Base-by-base conservation (phyloP, 2,329 filamentous ascomycete genomes). In the Apiospora kogelbergensis region DNA sequence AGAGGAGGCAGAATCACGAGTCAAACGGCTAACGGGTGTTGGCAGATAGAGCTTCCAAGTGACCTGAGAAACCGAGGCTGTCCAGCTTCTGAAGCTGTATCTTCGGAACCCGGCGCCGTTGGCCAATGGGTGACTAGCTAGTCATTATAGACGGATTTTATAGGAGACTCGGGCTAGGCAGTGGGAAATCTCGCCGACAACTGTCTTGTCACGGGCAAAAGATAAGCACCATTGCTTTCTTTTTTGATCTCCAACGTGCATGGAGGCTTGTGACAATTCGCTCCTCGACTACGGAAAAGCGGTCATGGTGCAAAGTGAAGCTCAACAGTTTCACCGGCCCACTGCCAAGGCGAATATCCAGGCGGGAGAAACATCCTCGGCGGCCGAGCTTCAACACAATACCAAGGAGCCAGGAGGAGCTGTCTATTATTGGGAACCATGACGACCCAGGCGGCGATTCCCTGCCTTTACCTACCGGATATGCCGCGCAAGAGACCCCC, bases 321-420 rank as follows among this genome's bases (percentile, higher is more conserved):
- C 65, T 48, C 65, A 66, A 66, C 65, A 66, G 65, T 66, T 66
- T 66, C 65, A 66, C 45, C 42, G 45, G 42, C 45, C 65, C 65
- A 66, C 65, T 66, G 65, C 65, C 65, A 66, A 66, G 65, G 44
- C 65, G 20, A 40, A 41, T 37, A 46, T 41, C 6, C 65, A 65
- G 44, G 30, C 26, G 30, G 26, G n/a, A 66, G 42, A 66, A 53
- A 53, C 65, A 53, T 46, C 26, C 26, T 46, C 65, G 53, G 53
- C n/a, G 30, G 53, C 30, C 53, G 30, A 20, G 30, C 53, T 60
- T 60, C 53, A 60, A 60, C 53, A 37, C 53, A 37, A 60, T n/a
- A 20, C 53, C 26, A 37, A 60, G 20, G 10, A 42, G 10, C 40
- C 6, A 41, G 40, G 40, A 60, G 26, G 30, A 60, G 53, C 30